Conservation (phyloP, 139 green algal species). For the Chlamydomonas sphaeroides region DNA sequence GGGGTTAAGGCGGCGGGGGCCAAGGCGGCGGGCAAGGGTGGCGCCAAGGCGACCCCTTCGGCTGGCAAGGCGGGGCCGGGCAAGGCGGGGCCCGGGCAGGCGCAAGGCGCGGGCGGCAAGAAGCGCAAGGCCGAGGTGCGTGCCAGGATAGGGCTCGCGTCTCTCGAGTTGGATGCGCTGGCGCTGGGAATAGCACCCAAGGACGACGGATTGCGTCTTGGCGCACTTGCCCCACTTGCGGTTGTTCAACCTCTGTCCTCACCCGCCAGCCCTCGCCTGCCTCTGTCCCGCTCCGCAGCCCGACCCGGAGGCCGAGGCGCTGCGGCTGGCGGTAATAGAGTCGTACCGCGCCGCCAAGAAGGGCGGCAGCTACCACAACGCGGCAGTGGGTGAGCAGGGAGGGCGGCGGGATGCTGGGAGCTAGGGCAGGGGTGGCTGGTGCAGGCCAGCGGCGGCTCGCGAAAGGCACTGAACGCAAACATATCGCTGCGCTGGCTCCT, state of each 20-base stretch:
- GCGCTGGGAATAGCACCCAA: no score
- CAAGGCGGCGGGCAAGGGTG: no score
- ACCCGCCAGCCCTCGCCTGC: no score
- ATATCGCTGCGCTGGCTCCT: no score
- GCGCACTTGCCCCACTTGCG: background rate
- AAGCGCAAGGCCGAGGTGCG: slow-evolving; percentile 23
- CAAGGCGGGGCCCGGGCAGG: background rate
- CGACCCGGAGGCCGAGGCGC: slow-evolving; percentile 26
- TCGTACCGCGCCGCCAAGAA: slow-evolving; percentile 23
- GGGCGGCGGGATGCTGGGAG: no score
- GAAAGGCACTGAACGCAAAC: background rate
- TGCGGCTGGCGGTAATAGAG: slow-evolving; percentile 25
- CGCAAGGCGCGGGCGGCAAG: background rate
- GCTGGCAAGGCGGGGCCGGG: background rate
- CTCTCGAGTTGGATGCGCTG: no score
- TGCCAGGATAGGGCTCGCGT: no score
- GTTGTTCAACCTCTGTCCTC: background rate
- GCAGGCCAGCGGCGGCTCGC: background rate
- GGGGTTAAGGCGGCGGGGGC: background rate
- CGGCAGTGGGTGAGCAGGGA: background rate
- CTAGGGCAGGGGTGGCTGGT: background rate
- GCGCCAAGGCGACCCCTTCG: background rate
- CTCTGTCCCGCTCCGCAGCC: background rate
- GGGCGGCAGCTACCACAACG: slow-evolving; percentile 8
- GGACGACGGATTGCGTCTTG: background rate